A percentile compares a stretch with the other conserved stretches of the same genome.
phyloP scores from a whole-genome alignment of 495 filamentous ascomycete species.

The Annulohypoxylon bovei region DNA sequence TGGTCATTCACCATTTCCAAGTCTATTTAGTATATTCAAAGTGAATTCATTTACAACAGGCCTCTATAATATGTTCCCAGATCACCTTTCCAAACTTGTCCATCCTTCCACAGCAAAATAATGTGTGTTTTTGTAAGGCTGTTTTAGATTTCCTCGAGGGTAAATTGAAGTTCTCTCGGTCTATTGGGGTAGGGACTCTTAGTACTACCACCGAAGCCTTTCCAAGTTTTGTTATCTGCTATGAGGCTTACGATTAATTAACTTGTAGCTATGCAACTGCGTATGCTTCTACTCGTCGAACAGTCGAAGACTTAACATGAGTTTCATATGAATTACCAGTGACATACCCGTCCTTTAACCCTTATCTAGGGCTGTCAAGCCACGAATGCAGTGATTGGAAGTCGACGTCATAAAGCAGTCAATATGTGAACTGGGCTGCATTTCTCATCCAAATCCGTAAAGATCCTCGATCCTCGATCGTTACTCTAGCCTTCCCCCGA shows the following conservation, averaged over 20 bases:
- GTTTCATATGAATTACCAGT: background rate
- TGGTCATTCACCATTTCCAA: background rate
- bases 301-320: background rate
- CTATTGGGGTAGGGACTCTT: background rate
- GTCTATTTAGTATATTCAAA: background rate
- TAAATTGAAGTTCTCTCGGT: background rate
- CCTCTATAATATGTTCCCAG: slow-evolving; percentile 55
- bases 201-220: background rate
- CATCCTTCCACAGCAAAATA: slow-evolving; percentile 59
- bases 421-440: background rate
- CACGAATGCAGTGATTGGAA: background rate
- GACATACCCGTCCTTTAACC: background rate
- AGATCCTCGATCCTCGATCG: background rate
- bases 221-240: slow-evolving; percentile 1
- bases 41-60: slow-evolving; percentile 39
- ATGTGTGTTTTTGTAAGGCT: slow-evolving; percentile 58
- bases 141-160: slow-evolving; percentile 27
- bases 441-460: background rate
- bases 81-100: slow-evolving; percentile 59
- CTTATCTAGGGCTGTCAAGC: background rate
- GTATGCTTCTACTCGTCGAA: too few species aligned
- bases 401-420: slow-evolving; percentile 16
- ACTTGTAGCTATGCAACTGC: too few species aligned
- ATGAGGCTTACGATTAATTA: background rate
- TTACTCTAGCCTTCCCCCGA: background rate